Conservation (phyloP, 1,284 basidiomycete species). For the Sanguinoderma infundibulare region DNA sequence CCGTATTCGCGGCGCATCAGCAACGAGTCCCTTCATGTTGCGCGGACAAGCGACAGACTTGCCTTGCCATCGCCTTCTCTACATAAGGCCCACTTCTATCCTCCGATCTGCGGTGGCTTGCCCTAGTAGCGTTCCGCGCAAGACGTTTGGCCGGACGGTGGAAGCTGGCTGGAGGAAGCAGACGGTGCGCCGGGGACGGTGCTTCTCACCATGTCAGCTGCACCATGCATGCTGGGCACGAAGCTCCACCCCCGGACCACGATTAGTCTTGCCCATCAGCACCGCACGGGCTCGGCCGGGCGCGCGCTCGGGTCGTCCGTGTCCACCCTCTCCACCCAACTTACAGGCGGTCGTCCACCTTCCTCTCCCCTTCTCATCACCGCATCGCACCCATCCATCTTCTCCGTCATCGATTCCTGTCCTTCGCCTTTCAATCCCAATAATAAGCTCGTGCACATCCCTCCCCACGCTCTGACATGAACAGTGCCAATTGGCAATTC, state of each 20-base stretch:
- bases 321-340: not conserved
- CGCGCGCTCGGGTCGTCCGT: not conserved
- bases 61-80: not conserved
- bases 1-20: not conserved
- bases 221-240: not conserved
- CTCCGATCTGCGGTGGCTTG: not conserved
- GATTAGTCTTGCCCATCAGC: slow-evolving; percentile 14
- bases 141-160: too few relatives aligned
- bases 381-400: slow-evolving; percentile 1
- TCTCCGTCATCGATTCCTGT: not conserved
- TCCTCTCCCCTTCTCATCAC: not conserved
- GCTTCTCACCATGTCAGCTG: not conserved
- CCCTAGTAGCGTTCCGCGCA: not conserved
- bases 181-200: not conserved
- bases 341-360: too few relatives aligned
- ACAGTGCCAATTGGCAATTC: not conserved
- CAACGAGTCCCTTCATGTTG: not conserved
- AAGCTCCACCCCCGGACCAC: slow-evolving; percentile 7
- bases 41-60: not conserved
- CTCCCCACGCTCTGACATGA: not conserved
- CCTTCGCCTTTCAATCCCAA: not conserved
- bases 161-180: not conserved
- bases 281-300: slow-evolving; percentile 5
- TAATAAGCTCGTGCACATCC: not conserved
- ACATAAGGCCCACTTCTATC: not conserved